Conservation (phyloP, 192 early-diverging fungal species). For the Linderina pennispora region DNA sequence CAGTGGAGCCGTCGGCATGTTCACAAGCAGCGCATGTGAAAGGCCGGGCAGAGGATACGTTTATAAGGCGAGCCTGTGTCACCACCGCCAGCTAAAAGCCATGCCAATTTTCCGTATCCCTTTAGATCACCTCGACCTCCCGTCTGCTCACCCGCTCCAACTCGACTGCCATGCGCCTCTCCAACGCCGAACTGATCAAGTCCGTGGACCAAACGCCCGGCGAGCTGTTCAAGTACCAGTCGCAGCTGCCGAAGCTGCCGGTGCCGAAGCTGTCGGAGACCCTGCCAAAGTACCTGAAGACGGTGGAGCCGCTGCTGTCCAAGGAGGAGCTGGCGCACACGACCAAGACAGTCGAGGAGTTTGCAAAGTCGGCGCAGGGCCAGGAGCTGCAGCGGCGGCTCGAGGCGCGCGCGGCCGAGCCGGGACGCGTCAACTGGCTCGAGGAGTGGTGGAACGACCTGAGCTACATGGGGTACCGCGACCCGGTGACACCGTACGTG, state of each 20-base stretch:
- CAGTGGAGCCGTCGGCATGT: too few species aligned
- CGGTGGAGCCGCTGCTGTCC: constrained; percentile 66
- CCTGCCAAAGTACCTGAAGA: constrained; percentile 72
- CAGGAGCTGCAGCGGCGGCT: constrained; percentile 82
- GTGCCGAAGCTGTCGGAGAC: constrained; percentile 84
- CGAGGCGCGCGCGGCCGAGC: constrained; percentile 62
- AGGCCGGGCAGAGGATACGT: too few species aligned
- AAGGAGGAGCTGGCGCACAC: constrained; percentile 68
- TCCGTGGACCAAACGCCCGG: constrained; percentile 22
- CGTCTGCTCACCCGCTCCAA: constrained; percentile 6
- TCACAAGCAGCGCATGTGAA: too few species aligned
- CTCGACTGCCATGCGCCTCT: constrained; percentile 21
- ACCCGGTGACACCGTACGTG: constrained; percentile 93
- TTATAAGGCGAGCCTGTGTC: too few species aligned
- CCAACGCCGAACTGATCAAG: constrained; percentile 15
- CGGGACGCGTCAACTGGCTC: constrained; percentile 80
- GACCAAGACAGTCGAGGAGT: constrained; percentile 63
- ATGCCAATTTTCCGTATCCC: background rate
- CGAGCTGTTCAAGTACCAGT: constrained; percentile 70
- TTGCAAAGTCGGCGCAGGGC: constrained; percentile 78
- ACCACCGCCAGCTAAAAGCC: too few species aligned
- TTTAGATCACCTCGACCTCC: constrained; percentile 10
- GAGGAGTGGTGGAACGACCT: constrained; percentile 98
- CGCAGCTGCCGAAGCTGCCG: constrained; percentile 78
- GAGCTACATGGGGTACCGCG: constrained; percentile 92